Conservation (phyloP, 169 alveolate genomes). For the Cryptosporidium ryanae region DNA sequence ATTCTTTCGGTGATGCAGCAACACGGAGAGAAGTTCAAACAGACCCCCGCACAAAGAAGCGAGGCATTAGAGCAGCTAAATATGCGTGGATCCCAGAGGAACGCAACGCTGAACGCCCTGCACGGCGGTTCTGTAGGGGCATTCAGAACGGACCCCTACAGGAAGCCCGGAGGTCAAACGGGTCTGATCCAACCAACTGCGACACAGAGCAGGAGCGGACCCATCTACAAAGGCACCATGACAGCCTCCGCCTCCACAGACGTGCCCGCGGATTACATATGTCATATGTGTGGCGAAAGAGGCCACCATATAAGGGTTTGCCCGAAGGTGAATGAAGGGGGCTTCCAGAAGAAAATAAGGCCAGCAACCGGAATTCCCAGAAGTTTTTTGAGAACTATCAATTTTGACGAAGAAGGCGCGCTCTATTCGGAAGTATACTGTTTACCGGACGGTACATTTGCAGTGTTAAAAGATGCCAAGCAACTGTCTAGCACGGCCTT, state of each 20-base stretch:
- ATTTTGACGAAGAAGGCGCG: conserved; percentile 80
- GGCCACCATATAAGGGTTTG: conserved; percentile 88
- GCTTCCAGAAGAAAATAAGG: conserved; percentile 83
- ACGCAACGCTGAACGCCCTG: neutral
- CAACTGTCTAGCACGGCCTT: conserved; percentile 88
- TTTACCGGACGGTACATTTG: conserved; percentile 85
- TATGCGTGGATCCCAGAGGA: conserved; percentile 8
- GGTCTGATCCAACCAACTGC: neutral
- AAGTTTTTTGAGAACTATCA: conserved; percentile 83
- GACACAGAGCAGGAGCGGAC: neutral
- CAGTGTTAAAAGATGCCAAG: conserved; percentile 85
- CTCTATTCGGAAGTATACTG: conserved; percentile 82
- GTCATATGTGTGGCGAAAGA: conserved; percentile 89
- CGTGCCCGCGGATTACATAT: conserved; percentile 79
- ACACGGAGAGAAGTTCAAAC: conserved; percentile 70
- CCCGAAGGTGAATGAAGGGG: conserved; percentile 81
- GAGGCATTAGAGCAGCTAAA: conserved; percentile 58
- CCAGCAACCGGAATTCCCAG: conserved; percentile 89
- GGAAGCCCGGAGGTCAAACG: conserved; percentile 1
- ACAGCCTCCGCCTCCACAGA: conserved; percentile 15
- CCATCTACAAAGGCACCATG: neutral
- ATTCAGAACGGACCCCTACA: conserved; percentile 56
- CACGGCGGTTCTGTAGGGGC: neutral
- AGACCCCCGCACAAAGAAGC: conserved; percentile 73
- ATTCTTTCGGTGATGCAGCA: conserved; percentile 66